Evolutionary conservation across 2,329 filamentous ascomycete species (phyloP).

Genomic region (Sporothrix schenckii): DNA sequence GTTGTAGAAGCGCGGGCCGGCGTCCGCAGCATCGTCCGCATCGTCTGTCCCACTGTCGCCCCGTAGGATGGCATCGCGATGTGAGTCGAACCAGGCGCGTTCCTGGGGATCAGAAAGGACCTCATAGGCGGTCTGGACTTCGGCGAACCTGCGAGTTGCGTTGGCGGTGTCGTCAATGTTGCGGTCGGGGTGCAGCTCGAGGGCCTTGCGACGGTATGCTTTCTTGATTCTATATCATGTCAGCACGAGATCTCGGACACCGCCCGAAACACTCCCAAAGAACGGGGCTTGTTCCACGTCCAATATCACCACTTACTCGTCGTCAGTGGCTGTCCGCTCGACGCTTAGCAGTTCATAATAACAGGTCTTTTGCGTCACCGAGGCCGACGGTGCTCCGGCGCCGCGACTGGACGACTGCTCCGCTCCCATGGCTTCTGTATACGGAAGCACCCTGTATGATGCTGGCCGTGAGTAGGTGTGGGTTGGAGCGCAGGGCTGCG

Average conservation of each 20-base stretch:
- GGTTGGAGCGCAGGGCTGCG: constrained; percentile 1
- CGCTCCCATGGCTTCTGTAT: constrained; percentile 62
- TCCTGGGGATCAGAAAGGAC: constrained; percentile 96
- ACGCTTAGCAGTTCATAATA: constrained; percentile 86
- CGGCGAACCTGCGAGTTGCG: constrained; percentile 83
- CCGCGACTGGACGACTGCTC: constrained; percentile 55
- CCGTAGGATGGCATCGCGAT: constrained; percentile 79
- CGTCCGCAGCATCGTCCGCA: constrained; percentile 45
- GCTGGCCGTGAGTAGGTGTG: not conserved
- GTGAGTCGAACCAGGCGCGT: constrained; percentile 95
- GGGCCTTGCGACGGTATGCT: constrained; percentile 84
- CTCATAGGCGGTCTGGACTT: constrained; percentile 91
- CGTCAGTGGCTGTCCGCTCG: constrained; percentile 71
- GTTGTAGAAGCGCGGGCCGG: constrained; percentile 51
- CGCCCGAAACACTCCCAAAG: no score
- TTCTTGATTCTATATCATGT: constrained; percentile 72
- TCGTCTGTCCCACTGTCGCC: constrained; percentile 55
- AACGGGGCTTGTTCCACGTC: no score
- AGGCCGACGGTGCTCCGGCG: constrained; percentile 38
- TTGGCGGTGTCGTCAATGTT: constrained; percentile 83
- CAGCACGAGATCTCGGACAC: not conserved
- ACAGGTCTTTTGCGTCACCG: constrained; percentile 62
- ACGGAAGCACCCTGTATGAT: not conserved
- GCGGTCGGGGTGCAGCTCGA: constrained; percentile 92
- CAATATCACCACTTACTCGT: constrained; percentile 62